Evolutionary conservation across 2,329 filamentous ascomycete genomes (phyloP).

Genomic region (Phialophora expanda): DNA sequence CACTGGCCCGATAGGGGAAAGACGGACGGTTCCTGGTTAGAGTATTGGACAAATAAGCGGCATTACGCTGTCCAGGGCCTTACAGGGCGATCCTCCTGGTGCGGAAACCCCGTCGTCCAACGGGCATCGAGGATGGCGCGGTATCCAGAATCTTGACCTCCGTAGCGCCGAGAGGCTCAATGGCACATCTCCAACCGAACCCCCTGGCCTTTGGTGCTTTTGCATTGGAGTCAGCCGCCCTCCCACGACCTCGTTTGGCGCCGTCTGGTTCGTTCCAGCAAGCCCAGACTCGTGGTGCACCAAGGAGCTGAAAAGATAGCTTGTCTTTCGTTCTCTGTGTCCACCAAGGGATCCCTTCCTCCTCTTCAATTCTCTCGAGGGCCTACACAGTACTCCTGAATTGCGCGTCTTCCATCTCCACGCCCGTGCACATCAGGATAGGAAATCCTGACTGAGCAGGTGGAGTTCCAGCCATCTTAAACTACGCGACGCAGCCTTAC

Average conservation of each 20-base stretch:
- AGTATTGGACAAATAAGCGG: slow-evolving; percentile 12
- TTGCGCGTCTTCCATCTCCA: background rate
- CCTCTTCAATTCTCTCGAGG: background rate
- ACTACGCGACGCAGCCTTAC: slow-evolving; percentile 6
- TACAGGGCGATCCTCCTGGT: slow-evolving; percentile 3
- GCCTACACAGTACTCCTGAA: background rate
- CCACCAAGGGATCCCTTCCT: background rate
- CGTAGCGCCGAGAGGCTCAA: slow-evolving; percentile 13
- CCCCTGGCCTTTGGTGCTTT: slow-evolving; percentile 13
- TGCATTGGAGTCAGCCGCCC: background rate
- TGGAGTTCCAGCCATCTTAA: background rate
- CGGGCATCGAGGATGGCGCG: slow-evolving; percentile 13
- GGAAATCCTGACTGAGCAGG: background rate
- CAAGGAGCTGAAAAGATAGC: slow-evolving; percentile 15
- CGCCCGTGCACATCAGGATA: background rate
- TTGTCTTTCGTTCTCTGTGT: background rate
- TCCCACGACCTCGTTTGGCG: background rate
- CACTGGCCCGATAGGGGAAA: background rate
- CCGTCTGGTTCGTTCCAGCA: slow-evolving; percentile 13
- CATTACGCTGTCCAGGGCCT: background rate
- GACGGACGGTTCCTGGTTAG: background rate
- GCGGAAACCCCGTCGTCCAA: slow-evolving; percentile 6
- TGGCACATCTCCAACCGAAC: slow-evolving; percentile 2
- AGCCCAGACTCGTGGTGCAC: slow-evolving; percentile 5
- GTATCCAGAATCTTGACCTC: slow-evolving; percentile 1